Evolutionary conservation across 768 basidiomycete species (phyloP), one percentile per base, ranked within the genome.

Genomic region (Mycena crocata): DNA sequence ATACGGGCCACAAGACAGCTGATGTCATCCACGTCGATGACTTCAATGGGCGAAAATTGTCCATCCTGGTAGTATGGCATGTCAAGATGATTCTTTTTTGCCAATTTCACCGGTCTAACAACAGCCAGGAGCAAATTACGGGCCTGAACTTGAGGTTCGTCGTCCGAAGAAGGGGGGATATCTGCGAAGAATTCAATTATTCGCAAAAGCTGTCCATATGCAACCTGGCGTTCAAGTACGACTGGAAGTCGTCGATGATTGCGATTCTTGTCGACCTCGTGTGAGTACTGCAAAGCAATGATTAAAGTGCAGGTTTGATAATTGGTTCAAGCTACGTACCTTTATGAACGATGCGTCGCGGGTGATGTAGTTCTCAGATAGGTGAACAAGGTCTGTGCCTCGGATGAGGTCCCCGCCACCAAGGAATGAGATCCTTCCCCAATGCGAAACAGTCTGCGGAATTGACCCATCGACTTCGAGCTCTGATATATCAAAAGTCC

Each of bases 1-100:
- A 66, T 48, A 21, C 57, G 64, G 3, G 64, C 56, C 31, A 66
- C 64, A n/a, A 65, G 44, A 37, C 64, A 65, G n/a, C 64, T 65
- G 30, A 65, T 49, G 24, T 65, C 64, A 30, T 58, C 64, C 4
- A 66, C 64, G n/a, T 66, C 58, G 24, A 66, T 66, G 37, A 66
- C 58, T 32, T 66, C 51, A 4, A 66, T n/a, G 26, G 64, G 58
- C 34, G n/a, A 30, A 21, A 66, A 54, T 5, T 59, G 31, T 3
- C 51, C 45, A 9, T 66, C 64, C 51, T 39, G 50, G 42, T 55
- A 66, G 24, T 57, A 57, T 9, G 64, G 56, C 5, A 24, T 57
- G 37, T 9, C 48, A 4, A 34, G 39, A n/a, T 28, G 50, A 12
- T 56, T 64, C 2, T n/a, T 60, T 26, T 65, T 51, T 4, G 28